Percentiles rank a stretch among this genome's conserved stretches.
Conservation (phyloP, 1,284 basidiomycete species). For the Blastosporella zonata region DNA sequence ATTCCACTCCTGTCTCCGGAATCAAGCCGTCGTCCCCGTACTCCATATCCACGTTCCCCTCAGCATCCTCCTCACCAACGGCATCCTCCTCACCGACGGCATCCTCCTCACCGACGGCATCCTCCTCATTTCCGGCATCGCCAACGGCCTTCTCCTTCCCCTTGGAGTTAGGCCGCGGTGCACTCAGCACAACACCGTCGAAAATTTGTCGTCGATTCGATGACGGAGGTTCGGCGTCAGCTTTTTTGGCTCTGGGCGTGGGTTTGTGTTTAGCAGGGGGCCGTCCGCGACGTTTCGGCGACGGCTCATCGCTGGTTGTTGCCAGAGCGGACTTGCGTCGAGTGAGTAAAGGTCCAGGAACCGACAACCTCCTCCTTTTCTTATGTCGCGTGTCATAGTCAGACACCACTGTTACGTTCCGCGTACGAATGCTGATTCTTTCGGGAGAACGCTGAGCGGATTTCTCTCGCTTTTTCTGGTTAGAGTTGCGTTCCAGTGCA, state of each 20-base stretch:
- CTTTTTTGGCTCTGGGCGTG: constrained; percentile 1
- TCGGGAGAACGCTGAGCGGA: background rate
- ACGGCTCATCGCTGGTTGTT: background rate
- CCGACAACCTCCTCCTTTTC: constrained; percentile 17
- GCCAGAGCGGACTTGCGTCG: constrained; percentile 7
- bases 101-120: constrained; percentile 2
- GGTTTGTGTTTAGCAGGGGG: constrained; percentile 1
- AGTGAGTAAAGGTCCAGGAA: constrained; percentile 12
- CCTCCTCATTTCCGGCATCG: too few species aligned
- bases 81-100: background rate
- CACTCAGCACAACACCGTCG: constrained; percentile 18
- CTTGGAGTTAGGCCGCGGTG: background rate
- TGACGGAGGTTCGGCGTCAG: constrained; percentile 3
- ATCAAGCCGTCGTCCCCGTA: background rate
- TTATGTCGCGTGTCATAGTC: constrained; percentile 24
- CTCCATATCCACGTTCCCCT: constrained; percentile 12
- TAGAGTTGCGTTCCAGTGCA: constrained; percentile 6
- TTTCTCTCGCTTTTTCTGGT: constrained; percentile 8
- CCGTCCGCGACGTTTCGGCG: constrained; percentile 9
- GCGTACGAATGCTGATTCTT: constrained; percentile 10
- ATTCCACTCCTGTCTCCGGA: constrained; percentile 12
- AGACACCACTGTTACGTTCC: constrained; percentile 14
- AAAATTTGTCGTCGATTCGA: constrained; percentile 15
- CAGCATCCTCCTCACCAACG: constrained; percentile 8
- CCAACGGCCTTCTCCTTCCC: constrained; percentile 15